Percentiles rank a stretch among this genome's conserved stretches.
phyloP scores from a whole-genome alignment of 2,329 filamentous ascomycete genomes.

The Hortaea sp. region DNA sequence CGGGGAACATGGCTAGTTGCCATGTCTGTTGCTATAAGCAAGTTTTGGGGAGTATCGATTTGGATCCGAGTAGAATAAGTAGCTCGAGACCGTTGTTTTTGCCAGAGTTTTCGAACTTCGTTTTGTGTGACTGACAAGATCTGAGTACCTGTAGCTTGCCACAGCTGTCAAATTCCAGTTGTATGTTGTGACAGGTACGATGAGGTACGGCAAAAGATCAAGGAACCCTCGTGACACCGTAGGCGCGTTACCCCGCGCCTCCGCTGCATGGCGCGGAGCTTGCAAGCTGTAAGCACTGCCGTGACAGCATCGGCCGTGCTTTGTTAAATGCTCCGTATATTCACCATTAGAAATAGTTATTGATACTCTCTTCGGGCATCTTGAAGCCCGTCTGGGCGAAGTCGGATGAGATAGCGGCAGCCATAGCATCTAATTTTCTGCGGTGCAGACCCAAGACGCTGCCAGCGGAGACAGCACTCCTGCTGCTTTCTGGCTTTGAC shows the following conservation, averaged over 20 bases:
- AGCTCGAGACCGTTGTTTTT: too few species aligned
- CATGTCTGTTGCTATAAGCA: not conserved
- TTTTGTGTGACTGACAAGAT: too few species aligned
- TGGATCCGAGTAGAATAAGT: too few species aligned
- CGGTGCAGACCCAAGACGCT: constrained; percentile 39
- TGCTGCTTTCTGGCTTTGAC: constrained; percentile 10
- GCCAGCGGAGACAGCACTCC: constrained; percentile 16
- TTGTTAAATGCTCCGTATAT: too few species aligned
- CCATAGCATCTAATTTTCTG: constrained; percentile 38
- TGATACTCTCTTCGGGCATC: constrained; percentile 34
- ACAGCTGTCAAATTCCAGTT: too few species aligned
- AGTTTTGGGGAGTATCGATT: not conserved
- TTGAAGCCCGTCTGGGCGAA: constrained; percentile 37
- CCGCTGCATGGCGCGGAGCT: not conserved
- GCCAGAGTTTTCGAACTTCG: too few species aligned
- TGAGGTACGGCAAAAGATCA: too few species aligned
- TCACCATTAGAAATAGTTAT: constrained; percentile 19
- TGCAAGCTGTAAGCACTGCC: not conserved
- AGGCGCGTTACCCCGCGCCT: not conserved
- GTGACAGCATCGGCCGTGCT: too few species aligned
- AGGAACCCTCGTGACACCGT: too few species aligned
- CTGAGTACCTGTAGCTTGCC: too few species aligned
- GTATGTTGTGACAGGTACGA: too few species aligned
- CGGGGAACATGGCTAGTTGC: constrained; percentile 8
- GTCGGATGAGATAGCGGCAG: constrained; percentile 32